These are phyloP conservation scores for Blastobotrys parvus DNA, from an alignment of 805 yeast species.

Conservation along the genomic window DNA sequence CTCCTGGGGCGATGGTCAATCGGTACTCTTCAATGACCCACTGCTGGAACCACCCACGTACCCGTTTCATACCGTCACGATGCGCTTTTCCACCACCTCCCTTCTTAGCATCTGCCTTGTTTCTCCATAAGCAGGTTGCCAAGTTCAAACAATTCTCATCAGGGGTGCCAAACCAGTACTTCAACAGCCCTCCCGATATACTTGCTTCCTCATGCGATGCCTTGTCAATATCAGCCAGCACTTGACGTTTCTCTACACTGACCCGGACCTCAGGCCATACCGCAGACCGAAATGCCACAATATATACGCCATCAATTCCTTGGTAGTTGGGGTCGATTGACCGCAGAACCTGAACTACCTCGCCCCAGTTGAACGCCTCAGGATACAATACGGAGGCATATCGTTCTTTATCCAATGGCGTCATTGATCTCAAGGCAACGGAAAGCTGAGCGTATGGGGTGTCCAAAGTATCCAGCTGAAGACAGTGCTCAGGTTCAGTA, in stretches of 20 bases:
- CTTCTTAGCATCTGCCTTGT: slow-evolving; percentile 23
- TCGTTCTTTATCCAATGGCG: slow-evolving; percentile 8
- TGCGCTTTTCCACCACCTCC: slow-evolving; percentile 33
- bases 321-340: slow-evolving; percentile 4
- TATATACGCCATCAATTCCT: slow-evolving; percentile 20
- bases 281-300: slow-evolving; percentile 32
- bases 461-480: slow-evolving; percentile 22
- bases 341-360: slow-evolving; percentile 14
- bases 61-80: slow-evolving; percentile 27
- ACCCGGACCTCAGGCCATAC: slow-evolving; percentile 24
- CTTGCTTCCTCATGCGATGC: slow-evolving; percentile 32
- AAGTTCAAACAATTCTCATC: slow-evolving; percentile 28
- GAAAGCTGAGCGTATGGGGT: slow-evolving; percentile 24
- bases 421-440: slow-evolving; percentile 28
- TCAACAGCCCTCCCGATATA: slow-evolving; percentile 31
- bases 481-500: slow-evolving; percentile 23
- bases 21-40: slow-evolving; percentile 33
- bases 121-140: slow-evolving; percentile 36
- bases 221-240: slow-evolving; percentile 28
- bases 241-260: slow-evolving; percentile 23
- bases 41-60: slow-evolving; percentile 28
- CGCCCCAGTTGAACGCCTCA: slow-evolving; percentile 26
- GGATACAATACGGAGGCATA: slow-evolving; percentile 26
- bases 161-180: slow-evolving; percentile 35
- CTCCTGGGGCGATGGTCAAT: slow-evolving; percentile 14